A percentile compares a stretch with the other conserved stretches of the same genome.
These are phyloP conservation scores for Coffea humblotiana DNA, from an alignment of 305 asterid genomes.

Conservation along the genomic window DNA sequence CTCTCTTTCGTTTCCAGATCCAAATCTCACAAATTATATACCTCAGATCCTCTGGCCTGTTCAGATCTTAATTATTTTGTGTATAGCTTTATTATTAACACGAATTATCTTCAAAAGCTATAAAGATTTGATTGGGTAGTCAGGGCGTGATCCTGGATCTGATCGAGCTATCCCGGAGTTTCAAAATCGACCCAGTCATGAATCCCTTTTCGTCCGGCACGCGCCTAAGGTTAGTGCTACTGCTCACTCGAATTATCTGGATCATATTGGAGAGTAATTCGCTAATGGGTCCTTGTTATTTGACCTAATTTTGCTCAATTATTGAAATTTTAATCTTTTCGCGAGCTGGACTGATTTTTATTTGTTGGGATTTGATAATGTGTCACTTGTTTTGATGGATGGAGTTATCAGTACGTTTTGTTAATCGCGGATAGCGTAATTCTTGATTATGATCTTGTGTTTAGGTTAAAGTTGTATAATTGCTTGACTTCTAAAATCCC, in stretches of 20 bases:
- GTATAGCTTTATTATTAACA: neutral
- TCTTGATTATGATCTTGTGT: neutral
- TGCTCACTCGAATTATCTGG: neutral
- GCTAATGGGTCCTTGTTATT: constrained; percentile 8
- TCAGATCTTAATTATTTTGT: constrained; percentile 20
- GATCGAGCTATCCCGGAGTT: constrained; percentile 55
- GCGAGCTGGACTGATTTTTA: neutral
- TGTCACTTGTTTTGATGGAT: neutral
- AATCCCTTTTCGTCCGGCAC: constrained; percentile 92
- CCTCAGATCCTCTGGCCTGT: constrained; percentile 19
- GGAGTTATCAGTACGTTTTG: neutral
- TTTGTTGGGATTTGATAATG: neutral
- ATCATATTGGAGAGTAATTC: neutral
- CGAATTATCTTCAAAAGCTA: neutral
- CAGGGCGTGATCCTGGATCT: constrained; percentile 53
- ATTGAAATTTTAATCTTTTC: neutral
- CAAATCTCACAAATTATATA: constrained; percentile 15
- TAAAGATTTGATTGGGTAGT: neutral
- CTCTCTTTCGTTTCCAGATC: constrained; percentile 24
- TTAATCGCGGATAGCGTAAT: neutral
- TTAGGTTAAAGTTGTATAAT: neutral
- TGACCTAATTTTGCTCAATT: neutral
- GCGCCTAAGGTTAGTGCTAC: constrained; percentile 62
- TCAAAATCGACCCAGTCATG: constrained; percentile 60
- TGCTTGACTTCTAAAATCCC: neutral